phyloP scores from a whole-genome alignment of 1,284 basidiomycete genomes.

The Naganishia cerealis region DNA sequence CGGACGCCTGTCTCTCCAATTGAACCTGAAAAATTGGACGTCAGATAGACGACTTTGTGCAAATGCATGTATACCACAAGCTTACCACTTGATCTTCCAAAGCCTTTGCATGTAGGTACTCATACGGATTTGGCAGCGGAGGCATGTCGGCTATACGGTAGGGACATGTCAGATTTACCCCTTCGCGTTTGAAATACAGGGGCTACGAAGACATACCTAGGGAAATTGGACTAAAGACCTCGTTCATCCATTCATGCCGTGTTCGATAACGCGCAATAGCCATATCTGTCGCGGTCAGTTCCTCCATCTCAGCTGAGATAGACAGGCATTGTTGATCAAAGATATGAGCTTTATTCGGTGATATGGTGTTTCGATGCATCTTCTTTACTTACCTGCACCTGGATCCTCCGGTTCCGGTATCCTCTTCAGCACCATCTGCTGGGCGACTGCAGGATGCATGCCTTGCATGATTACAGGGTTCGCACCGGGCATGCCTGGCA shows the following conservation, averaged over 20 bases:
- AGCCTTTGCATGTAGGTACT: conserved; percentile 7
- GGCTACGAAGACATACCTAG: neutral
- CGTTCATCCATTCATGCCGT: conserved; percentile 34
- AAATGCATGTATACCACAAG: neutral
- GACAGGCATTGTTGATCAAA: too few species aligned
- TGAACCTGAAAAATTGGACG: neutral
- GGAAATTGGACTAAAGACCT: conserved; percentile 31
- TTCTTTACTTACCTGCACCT: conserved; percentile 4
- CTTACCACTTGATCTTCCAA: conserved; percentile 24
- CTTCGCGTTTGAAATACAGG: neutral
- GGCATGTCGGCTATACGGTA: conserved; percentile 15
- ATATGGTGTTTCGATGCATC: neutral
- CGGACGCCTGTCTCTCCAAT: neutral
- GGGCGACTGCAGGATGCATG: conserved; percentile 25
- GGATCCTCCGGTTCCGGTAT: conserved; percentile 20
- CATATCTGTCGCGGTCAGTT: conserved; percentile 33
- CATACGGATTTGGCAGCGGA: conserved; percentile 25
- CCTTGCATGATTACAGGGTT: conserved; percentile 7
- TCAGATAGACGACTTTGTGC: neutral
- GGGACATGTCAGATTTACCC: neutral
- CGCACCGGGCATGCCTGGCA: conserved; percentile 5
- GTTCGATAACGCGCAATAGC: conserved; percentile 32
- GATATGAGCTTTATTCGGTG: neutral
- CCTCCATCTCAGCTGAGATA: conserved; percentile 27
- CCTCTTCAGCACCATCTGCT: conserved; percentile 25